phyloP scores from a whole-genome alignment of 352 stramenopile genomes.

The Phytophthora sp. region DNA sequence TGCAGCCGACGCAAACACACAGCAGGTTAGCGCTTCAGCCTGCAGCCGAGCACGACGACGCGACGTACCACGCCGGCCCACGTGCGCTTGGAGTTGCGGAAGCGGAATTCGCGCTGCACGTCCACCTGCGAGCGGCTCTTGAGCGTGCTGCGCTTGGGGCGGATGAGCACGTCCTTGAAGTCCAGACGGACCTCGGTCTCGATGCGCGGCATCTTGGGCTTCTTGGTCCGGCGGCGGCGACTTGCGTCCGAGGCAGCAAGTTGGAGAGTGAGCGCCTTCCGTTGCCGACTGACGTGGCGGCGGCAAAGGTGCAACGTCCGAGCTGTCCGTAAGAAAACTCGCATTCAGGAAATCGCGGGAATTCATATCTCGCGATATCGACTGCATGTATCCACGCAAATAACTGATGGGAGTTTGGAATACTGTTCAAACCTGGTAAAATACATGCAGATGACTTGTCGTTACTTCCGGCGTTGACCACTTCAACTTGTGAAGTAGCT shows the following conservation, averaged over 20 bases:
- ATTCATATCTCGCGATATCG: too few relatives aligned
- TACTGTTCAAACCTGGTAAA: too few relatives aligned
- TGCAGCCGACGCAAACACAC: constrained; percentile 15
- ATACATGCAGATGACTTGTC: too few relatives aligned
- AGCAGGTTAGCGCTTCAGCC: too few relatives aligned
- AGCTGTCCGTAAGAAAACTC: neutral
- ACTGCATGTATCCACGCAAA: too few relatives aligned
- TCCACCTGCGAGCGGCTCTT: constrained; percentile 89
- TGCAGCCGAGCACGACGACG: too few relatives aligned
- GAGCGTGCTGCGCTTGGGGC: constrained; percentile 92
- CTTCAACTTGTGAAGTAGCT: too few relatives aligned
- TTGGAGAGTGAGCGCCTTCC: constrained; percentile 40
- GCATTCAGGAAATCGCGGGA: too few relatives aligned
- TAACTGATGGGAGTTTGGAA: too few relatives aligned
- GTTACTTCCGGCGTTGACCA: too few relatives aligned
- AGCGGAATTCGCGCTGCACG: constrained; percentile 70
- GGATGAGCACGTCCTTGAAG: constrained; percentile 95
- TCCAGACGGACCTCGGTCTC: constrained; percentile 92
- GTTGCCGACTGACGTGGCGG: constrained; percentile 10
- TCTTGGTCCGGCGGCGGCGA: constrained; percentile 7
- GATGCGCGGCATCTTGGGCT: constrained; percentile 80
- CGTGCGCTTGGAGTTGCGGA: constrained; percentile 80
- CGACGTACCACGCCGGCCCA: constrained; percentile 71
- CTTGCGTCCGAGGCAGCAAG: constrained; percentile 43
- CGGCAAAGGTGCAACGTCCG: constrained; percentile 17